Conservation (phyloP, 176 grass and related monocot species). For the Avena sativa region DNA sequence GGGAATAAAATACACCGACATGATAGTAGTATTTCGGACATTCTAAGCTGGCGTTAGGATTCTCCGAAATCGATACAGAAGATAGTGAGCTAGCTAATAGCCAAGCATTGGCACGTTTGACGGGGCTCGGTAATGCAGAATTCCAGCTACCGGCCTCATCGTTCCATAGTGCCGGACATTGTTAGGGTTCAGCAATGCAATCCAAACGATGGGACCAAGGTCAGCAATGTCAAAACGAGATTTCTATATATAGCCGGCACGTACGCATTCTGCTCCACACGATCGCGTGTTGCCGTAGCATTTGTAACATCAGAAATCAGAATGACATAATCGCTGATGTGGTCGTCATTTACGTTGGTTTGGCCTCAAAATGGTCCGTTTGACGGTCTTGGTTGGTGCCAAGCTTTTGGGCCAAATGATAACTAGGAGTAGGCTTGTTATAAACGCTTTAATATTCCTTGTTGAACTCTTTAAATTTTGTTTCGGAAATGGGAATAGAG, state of each 20-base stretch:
- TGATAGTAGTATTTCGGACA: background rate
- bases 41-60: background rate
- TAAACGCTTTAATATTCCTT: too few relatives aligned
- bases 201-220: background rate
- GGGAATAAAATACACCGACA: background rate
- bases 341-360: too few relatives aligned
- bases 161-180: background rate
- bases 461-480: too few relatives aligned
- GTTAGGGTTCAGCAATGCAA: background rate
- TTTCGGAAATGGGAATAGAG: too few relatives aligned
- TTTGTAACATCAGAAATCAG: background rate
- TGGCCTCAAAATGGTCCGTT: too few relatives aligned
- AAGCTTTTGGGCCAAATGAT: too few relatives aligned
- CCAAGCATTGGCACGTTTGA: background rate
- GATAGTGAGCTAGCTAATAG: background rate
- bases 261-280: background rate
- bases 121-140: background rate
- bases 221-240: background rate
- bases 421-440: too few relatives aligned
- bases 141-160: background rate
- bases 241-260: background rate
- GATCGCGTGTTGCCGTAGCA: background rate
- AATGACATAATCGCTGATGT: too few relatives aligned
- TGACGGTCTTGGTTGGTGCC: too few relatives aligned
- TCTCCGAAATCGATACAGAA: slow-evolving; percentile 1